Evolutionary conservation across 768 basidiomycete genomes (phyloP), one percentile per base, ranked within the genome.

Genomic region (Erythrobasidium yunnanense): DNA sequence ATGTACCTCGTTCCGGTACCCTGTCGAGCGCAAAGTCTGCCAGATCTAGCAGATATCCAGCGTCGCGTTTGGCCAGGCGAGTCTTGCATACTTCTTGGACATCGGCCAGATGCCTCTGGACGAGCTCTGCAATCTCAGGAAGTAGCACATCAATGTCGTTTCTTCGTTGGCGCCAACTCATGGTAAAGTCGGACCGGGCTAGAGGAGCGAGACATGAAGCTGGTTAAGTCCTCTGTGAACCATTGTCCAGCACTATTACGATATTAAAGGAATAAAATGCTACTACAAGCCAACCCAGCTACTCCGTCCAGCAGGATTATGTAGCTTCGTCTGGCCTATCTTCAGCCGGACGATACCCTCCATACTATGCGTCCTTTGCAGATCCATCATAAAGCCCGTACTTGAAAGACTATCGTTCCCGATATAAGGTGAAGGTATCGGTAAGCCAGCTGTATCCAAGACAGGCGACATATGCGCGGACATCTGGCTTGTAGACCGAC

Each of bases 241-340:
- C n/a, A n/a, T n/a, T n/a, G n/a, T n/a, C n/a, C n/a, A n/a, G n/a
- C n/a, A n/a, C n/a, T 42, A n/a, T 42, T 11, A 42, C n/a, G n/a
- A 42, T 11, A 42, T 42, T 42, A 42, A 11, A 11, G n/a, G 11
- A 42, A 42, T n/a, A 42, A n/a, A 42, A 13, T 5, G 27, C 29
- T 25, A 29, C 55, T 76, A 86, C 45, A 92, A 77, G 20, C 93
- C 93, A 65, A 95, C 91, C 88, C 88, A 97, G 72, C 88, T 91
- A 72, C 88, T 87, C 51, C 87, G 80, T 2, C 93, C 93, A 1
- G 83, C 83, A 0, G 91, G 84, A 77, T 97, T 99, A 73, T 95
- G 93, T 74, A 99, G 76, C 70, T 83, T 83, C 32, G 90, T 92
- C 77, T 96, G 91, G 3, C 92, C 90, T 74, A 99, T 92, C 77